A percentile compares a stretch with the other conserved stretches of the same genome.
phyloP scores from a whole-genome alignment of 208 protist species.

The Leishmania braziliensis region DNA sequence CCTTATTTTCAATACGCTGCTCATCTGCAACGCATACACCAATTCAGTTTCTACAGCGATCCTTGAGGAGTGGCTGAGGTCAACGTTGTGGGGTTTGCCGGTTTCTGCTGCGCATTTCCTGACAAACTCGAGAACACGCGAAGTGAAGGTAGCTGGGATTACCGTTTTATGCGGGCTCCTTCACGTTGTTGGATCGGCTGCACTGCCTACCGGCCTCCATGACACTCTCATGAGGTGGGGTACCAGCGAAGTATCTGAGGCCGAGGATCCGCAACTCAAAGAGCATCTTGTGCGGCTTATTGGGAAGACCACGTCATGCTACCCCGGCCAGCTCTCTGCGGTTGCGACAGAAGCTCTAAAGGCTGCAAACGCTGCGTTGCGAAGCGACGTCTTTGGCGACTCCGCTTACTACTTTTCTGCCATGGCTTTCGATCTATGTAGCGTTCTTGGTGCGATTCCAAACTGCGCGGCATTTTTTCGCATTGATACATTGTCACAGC shows the following conservation, averaged over 20 bases:
- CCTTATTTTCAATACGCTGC: constrained; percentile 57
- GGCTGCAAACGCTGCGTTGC: constrained; percentile 53
- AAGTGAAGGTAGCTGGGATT: constrained; percentile 45
- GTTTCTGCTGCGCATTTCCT: constrained; percentile 51
- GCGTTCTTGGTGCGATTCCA: constrained; percentile 35
- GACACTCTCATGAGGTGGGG: constrained; percentile 42
- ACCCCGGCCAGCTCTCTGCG: constrained; percentile 18
- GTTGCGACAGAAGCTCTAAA: constrained; percentile 30
- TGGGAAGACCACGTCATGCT: constrained; percentile 14
- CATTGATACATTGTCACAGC: constrained; percentile 48
- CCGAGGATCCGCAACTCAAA: constrained; percentile 62
- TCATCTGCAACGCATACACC: constrained; percentile 62
- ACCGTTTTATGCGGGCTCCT: constrained; percentile 51
- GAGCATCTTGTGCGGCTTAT: constrained; percentile 32
- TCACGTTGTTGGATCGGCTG: constrained; percentile 40
- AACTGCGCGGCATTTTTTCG: constrained; percentile 38
- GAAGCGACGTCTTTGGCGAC: constrained; percentile 74
- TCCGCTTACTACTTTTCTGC: constrained; percentile 61
- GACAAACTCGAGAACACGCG: constrained; percentile 21
- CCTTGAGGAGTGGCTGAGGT: constrained; percentile 47
- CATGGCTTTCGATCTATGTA: constrained; percentile 78
- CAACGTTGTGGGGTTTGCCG: constrained; percentile 46
- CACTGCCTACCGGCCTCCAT: constrained; percentile 41
- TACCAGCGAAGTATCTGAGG: constrained; percentile 29
- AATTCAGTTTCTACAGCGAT: constrained; percentile 43